Base-by-base conservation (phyloP, 306 rosid genomes). In the Prunus campanulata region DNA sequence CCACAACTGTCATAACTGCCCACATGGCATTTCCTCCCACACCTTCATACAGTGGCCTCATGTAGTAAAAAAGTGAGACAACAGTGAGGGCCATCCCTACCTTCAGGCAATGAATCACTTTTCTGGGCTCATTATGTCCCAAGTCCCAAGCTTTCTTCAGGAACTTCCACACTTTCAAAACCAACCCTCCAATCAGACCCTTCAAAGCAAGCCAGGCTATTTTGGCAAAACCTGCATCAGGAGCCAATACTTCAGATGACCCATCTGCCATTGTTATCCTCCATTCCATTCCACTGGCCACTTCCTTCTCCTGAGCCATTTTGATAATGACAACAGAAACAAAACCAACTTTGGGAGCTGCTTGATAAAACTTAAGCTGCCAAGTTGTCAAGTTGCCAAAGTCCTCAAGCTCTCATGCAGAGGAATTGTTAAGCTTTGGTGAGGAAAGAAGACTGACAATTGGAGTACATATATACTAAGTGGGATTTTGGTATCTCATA, bases 1-100 rank as follows among this genome's bases (percentile, higher is more conserved):
- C 93, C 46, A 93, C 85, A 25, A 93, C 96, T 11, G 97, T 93
- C 95, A 93, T 85, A 44, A 93, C 77, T 0, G 91, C 92, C 98
- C 98, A 93, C 91, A 91, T 93, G 68, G 95, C 85, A 84, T 80
- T 91, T 70, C 90, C 90, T 68, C 98, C 97, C 81, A 89, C 85
- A 20, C 95, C 91, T 39, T 91, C 82, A 47, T 93, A 83, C 75
- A 95, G 73, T 82, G 99, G 96, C 72, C 91, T 92, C 83, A 88
- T 44, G 50, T 88, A 95, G 84, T 95, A 95, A 80, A 88, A 83
- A 50, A 90, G 50, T 0, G 97, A 92, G 39, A 95, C 99, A 44
- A 81, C 71, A 9, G 97, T 72, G 64, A 95, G 97, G 55, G 97
- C 99, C 71, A 82, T 52, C 73, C 93, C 97, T 15, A 92, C 96